These are phyloP conservation scores for Talaromyces islandicus DNA, from an alignment of 2,329 filamentous ascomycete species.

Conservation along the genomic window DNA sequence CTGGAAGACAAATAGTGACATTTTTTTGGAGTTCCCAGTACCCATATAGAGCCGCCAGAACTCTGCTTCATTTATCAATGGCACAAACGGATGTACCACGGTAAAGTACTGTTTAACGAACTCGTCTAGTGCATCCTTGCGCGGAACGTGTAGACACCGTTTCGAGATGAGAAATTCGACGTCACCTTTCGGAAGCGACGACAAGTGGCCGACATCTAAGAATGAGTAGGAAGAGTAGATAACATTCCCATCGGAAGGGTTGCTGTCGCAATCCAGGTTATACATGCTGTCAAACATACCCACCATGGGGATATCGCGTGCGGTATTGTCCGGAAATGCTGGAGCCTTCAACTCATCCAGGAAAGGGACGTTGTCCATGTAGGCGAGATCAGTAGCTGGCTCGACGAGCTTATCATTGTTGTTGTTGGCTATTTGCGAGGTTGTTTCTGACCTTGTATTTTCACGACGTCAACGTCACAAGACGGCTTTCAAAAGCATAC, in stretches of 20 bases:
- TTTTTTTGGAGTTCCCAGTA: constrained; percentile 4
- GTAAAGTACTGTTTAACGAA: constrained; percentile 39
- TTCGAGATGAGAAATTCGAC: constrained; percentile 44
- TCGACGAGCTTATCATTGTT: not conserved
- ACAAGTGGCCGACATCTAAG: constrained; percentile 15
- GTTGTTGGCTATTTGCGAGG: not conserved
- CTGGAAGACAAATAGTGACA: constrained; percentile 28
- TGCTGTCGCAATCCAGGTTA: not conserved
- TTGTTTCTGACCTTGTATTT: not conserved
- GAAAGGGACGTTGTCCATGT: not conserved
- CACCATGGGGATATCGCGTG: not conserved
- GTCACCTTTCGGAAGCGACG: constrained; percentile 33
- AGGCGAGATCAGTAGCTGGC: not conserved
- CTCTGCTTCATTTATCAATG: constrained; percentile 35
- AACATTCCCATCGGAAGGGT: not conserved
- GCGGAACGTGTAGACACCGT: constrained; percentile 43
- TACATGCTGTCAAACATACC: not conserved
- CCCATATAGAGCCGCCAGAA: constrained; percentile 33
- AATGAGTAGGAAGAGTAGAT: constrained; percentile 14
- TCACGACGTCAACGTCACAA: not conserved
- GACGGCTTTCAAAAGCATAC: not conserved
- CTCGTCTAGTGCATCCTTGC: constrained; percentile 37
- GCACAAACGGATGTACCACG: constrained; percentile 24
- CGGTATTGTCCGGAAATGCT: not conserved
- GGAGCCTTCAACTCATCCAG: not conserved